Conservation (phyloP, 768 basidiomycete species). For the Trametes gibbosa region DNA sequence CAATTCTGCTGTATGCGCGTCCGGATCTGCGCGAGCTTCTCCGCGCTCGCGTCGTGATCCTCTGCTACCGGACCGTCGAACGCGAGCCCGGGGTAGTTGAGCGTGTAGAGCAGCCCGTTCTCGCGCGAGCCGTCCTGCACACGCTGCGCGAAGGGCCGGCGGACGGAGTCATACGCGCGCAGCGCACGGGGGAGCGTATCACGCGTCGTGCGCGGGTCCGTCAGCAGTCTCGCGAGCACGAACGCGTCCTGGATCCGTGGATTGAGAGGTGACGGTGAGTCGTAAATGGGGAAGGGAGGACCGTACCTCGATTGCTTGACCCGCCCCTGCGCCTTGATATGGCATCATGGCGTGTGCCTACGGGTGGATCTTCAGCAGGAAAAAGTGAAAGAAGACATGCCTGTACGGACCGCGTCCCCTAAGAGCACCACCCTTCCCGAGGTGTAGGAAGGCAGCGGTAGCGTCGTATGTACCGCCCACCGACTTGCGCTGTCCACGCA, state of each 20-base stretch:
- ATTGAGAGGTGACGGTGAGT: background rate
- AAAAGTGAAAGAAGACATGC: background rate
- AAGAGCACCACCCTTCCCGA: conserved; percentile 50
- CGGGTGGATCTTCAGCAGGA: background rate
- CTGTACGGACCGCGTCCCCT: conserved; percentile 38
- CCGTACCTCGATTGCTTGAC: conserved; percentile 42
- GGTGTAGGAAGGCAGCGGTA: conserved; percentile 48
- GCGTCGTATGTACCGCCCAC: conserved; percentile 65
- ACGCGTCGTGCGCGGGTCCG: conserved; percentile 35
- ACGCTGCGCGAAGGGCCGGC: conserved; percentile 29
- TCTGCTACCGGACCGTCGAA: conserved; percentile 12
- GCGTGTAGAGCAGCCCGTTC: conserved; percentile 29
- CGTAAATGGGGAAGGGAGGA: background rate
- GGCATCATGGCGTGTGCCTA: conserved; percentile 41
- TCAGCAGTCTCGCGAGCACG: conserved; percentile 39
- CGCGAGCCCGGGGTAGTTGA: conserved; percentile 23
- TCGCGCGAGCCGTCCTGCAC: conserved; percentile 28
- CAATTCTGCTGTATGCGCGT: conserved; percentile 47
- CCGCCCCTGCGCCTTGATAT: conserved; percentile 44
- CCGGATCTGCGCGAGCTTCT: conserved; percentile 40
- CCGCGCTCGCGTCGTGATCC: conserved; percentile 10
- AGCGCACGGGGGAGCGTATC: conserved; percentile 23
- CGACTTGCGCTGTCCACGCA: conserved; percentile 44
- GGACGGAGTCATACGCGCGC: conserved; percentile 31
- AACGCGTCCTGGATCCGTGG: conserved; percentile 33